These are phyloP conservation scores for Aureobasidium sp. DNA, from an alignment of 2,329 filamentous ascomycete genomes.

Conservation along the genomic window DNA sequence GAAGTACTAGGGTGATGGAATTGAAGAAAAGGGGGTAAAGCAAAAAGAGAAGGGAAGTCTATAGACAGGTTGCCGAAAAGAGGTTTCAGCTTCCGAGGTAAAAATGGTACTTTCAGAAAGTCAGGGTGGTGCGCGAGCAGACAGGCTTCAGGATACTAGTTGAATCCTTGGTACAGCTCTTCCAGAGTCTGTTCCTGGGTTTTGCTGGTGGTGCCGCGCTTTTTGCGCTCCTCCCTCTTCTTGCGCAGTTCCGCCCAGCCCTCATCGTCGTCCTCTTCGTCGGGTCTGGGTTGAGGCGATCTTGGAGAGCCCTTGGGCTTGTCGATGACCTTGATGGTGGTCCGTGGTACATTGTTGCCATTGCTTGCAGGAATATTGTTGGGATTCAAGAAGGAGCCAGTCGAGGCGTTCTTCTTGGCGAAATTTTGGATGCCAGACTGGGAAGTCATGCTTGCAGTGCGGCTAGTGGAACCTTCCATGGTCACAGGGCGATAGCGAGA, in stretches of 20 bases:
- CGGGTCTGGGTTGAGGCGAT: conserved; percentile 13
- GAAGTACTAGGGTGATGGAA: conserved; percentile 14
- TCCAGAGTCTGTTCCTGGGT: conserved; percentile 22
- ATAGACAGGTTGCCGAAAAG: conserved; percentile 5
- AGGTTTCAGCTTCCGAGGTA: background rate
- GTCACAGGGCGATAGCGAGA: conserved; percentile 85
- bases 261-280: conserved; percentile 28
- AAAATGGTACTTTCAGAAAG: background rate
- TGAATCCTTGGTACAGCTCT: conserved; percentile 25
- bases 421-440: background rate
- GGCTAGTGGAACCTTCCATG: conserved; percentile 15
- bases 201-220: conserved; percentile 22
- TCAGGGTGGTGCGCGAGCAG: background rate
- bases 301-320: conserved; percentile 30
- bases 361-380: conserved; percentile 21
- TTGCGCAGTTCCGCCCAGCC: conserved; percentile 30
- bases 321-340: conserved; percentile 30
- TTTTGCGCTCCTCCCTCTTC: conserved; percentile 30
- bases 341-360: conserved; percentile 19
- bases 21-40: background rate
- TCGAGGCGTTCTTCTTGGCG: conserved; percentile 13
- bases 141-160: conserved; percentile 3
- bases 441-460: conserved; percentile 36
- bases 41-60: conserved; percentile 7
- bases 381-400: conserved; percentile 25